These are phyloP conservation scores for Cladophialophora psammophila DNA, from an alignment of 2,329 filamentous ascomycete species.

Conservation along the genomic window DNA sequence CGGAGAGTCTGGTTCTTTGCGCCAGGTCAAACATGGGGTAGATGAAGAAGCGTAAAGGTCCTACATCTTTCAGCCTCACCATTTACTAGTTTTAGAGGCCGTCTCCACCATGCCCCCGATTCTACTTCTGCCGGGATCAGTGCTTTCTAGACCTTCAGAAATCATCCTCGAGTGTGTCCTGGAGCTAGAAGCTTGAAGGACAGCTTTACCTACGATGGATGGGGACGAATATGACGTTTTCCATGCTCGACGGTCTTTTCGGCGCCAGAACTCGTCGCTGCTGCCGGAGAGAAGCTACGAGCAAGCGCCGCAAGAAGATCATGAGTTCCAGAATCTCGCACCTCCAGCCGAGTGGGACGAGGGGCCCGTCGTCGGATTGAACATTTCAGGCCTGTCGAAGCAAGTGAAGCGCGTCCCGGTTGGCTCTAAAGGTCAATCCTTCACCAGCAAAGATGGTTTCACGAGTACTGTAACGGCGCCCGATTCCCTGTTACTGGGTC, in stretches of 20 bases:
- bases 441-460: constrained; percentile 14
- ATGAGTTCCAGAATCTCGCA: constrained; percentile 10
- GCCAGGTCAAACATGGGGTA: neutral
- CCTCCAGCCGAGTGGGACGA: constrained; percentile 10
- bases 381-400: constrained; percentile 16
- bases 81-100: neutral
- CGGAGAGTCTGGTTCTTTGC: neutral
- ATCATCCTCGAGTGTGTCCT: neutral
- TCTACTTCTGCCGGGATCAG: neutral
- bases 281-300: constrained; percentile 7
- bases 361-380: constrained; percentile 8
- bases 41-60: neutral
- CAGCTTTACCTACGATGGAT: neutral
- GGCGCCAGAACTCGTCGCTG: constrained; percentile 18
- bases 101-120: neutral
- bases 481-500: neutral
- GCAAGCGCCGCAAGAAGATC: constrained; percentile 18
- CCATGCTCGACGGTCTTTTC: constrained; percentile 13
- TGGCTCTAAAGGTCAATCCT: constrained; percentile 11
- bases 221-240: constrained; percentile 1
- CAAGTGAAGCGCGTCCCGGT: constrained; percentile 14
- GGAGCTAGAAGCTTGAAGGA: neutral
- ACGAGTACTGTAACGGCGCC: constrained; percentile 5
- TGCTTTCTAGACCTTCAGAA: neutral
- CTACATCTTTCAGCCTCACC: neutral